phyloP scores from a whole-genome alignment of 352 stramenopile species.

The Phytophthora brassicae region DNA sequence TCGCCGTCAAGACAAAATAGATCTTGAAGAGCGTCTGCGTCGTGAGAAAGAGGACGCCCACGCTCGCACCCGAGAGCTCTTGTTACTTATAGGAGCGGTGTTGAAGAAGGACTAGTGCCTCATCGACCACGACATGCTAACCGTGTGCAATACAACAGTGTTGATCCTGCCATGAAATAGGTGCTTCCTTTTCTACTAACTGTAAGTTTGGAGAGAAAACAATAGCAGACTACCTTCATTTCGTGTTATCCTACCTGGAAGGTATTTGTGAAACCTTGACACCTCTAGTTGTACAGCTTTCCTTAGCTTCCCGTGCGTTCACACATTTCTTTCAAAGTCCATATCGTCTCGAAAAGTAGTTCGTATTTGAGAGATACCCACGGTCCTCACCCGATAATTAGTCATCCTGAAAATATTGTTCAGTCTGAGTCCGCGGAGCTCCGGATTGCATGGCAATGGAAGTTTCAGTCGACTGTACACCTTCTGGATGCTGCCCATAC shows the following conservation, averaged over 20 bases:
- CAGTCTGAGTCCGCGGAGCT: not conserved
- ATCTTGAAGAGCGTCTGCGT: not conserved
- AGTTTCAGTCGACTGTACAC: not conserved
- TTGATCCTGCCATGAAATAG: too few relatives aligned
- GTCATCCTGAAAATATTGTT: slow-evolving; percentile 6
- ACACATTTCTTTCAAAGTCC: not conserved
- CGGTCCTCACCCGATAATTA: slow-evolving; percentile 12
- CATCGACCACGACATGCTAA: not conserved
- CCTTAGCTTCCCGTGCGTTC: too few relatives aligned
- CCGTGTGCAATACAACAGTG: too few relatives aligned
- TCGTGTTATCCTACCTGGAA: too few relatives aligned
- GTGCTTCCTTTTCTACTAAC: too few relatives aligned
- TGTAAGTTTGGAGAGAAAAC: too few relatives aligned
- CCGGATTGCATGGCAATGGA: not conserved
- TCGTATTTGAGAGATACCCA: not conserved
- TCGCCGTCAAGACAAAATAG: slow-evolving; percentile 4
- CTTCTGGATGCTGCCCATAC: slow-evolving; percentile 4
- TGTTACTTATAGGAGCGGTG: not conserved
- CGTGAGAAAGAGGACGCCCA: slow-evolving; percentile 8
- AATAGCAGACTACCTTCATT: too few relatives aligned
- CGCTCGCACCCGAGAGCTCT: not conserved
- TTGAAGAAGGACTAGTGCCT: not conserved
- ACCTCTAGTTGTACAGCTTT: too few relatives aligned
- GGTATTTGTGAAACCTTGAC: too few relatives aligned
- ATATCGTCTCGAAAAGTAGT: not conserved